Evolutionary conservation across 495 filamentous ascomycete genomes (phyloP).

Genomic region (Aspergillus haitiensis): DNA sequence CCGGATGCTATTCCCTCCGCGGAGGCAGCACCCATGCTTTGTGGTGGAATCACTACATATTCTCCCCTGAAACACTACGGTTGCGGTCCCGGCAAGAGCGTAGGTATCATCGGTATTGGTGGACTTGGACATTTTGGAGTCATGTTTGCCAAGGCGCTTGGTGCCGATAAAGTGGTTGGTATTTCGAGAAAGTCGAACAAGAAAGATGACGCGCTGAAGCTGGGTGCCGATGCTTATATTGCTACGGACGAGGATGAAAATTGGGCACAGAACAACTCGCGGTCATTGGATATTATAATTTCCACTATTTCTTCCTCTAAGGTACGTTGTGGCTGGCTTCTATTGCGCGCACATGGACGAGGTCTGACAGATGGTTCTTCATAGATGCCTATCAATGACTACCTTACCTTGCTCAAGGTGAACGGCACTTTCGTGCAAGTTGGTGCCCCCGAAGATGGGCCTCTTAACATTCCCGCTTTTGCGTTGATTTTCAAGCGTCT

Average conservation of each 20-base stretch:
- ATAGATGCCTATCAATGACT: conserved; percentile 63
- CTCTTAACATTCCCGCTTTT: conserved; percentile 52
- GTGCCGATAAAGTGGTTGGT: conserved; percentile 67
- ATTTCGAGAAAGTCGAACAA: conserved; percentile 66
- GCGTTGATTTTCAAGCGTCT: conserved; percentile 57
- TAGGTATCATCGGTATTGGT: conserved; percentile 75
- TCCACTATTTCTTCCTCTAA: conserved; percentile 66
- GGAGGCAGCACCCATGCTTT: conserved; percentile 73
- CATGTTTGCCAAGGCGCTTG: conserved; percentile 59
- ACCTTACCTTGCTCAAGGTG: conserved; percentile 61
- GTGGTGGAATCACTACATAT: conserved; percentile 72
- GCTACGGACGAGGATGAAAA: conserved; percentile 70
- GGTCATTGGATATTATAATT: conserved; percentile 69
- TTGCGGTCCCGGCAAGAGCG: conserved; percentile 68
- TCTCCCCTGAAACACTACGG: conserved; percentile 65
- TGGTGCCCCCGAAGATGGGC: conserved; percentile 62
- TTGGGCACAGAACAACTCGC: conserved; percentile 61
- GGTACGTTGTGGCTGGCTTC: conserved; percentile 9
- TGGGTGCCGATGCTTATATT: conserved; percentile 61
- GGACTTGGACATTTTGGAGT: conserved; percentile 67
- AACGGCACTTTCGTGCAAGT: conserved; percentile 72
- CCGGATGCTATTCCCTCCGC: conserved; percentile 54
- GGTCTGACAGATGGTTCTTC: not conserved
- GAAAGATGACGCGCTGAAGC: conserved; percentile 61
- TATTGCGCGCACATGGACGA: not conserved